Conservation (phyloP, 495 filamentous ascomycete genomes). For the Aspergillus olivimuriae region DNA sequence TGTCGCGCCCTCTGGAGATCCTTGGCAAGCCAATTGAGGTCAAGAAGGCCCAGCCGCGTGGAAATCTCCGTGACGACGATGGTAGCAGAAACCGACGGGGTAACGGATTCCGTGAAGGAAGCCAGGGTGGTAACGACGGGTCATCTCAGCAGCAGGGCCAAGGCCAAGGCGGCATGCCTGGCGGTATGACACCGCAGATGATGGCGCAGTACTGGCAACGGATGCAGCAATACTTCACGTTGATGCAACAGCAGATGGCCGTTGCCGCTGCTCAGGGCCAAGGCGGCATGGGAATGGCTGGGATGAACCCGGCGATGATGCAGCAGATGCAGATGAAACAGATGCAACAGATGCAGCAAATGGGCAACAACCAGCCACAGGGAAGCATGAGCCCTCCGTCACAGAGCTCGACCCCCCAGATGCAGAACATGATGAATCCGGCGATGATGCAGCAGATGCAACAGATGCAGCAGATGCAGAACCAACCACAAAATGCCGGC, state of each 20-base stretch:
- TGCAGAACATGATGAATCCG: conserved; percentile 51
- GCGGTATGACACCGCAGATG: conserved; percentile 83
- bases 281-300: conserved; percentile 57
- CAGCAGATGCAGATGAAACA: conserved; percentile 77
- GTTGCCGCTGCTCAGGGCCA: conserved; percentile 35
- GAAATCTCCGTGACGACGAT: conserved; percentile 88
- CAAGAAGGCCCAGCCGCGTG: conserved; percentile 93
- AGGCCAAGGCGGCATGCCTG: conserved; percentile 36
- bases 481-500: conserved; percentile 29
- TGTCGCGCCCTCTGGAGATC: conserved; percentile 78
- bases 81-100: conserved; percentile 48
- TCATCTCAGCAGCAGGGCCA: conserved; percentile 45
- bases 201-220: conserved; percentile 98
- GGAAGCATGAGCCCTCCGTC: conserved; percentile 43
- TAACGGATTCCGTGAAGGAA: conserved; percentile 54
- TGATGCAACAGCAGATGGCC: conserved; percentile 81
- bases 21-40: conserved; percentile 95
- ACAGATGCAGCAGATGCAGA: conserved; percentile 53
- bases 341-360: conserved; percentile 69
- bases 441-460: conserved; percentile 74
- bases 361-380: conserved; percentile 39
- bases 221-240: conserved; percentile 91
- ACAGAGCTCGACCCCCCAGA: conserved; percentile 37
- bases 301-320: conserved; percentile 77
- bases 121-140: conserved; percentile 37